Percentiles rank a stretch among this genome's conserved stretches.
Evolutionary conservation across 306 rosid genomes (phyloP).

Genomic region (Bauhinia variegata): DNA sequence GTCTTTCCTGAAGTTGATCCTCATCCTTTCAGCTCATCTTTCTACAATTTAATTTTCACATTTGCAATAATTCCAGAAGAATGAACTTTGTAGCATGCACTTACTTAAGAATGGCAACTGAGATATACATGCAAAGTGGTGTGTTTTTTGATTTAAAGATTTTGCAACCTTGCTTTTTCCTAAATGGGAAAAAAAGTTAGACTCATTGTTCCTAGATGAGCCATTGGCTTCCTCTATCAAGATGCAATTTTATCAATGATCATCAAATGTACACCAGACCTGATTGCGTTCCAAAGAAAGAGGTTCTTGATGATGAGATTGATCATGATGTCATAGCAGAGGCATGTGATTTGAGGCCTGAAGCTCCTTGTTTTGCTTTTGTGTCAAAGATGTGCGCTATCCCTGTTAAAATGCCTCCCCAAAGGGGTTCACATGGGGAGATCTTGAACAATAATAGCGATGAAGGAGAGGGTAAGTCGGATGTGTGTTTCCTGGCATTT

Average conservation of each 20-base stretch:
- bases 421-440: conserved; percentile 45
- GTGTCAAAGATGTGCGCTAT: conserved; percentile 94
- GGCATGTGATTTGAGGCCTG: conserved; percentile 66
- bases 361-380: conserved; percentile 80
- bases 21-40: too few relatives aligned
- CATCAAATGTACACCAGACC: conserved; percentile 71
- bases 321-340: conserved; percentile 47
- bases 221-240: conserved; percentile 83
- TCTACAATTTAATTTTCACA: too few relatives aligned
- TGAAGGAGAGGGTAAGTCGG: conserved; percentile 73
- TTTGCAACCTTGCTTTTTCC: too few relatives aligned
- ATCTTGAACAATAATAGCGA: conserved; percentile 40
- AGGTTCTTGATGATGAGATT: conserved; percentile 35
- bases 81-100: too few relatives aligned
- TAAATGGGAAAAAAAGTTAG: too few relatives aligned
- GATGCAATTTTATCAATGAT: conserved; percentile 74
- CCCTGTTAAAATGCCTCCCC: conserved; percentile 70
- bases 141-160: too few relatives aligned
- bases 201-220: too few relatives aligned
- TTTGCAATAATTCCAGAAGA: too few relatives aligned
- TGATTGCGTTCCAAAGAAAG: conserved; percentile 59
- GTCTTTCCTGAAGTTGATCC: too few relatives aligned
- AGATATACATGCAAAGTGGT: too few relatives aligned
- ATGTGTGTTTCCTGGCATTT: conserved; percentile 89
- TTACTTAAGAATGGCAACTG: too few relatives aligned